A percentile compares a stretch with the other conserved stretches of the same genome.
These are phyloP conservation scores for Petunia axillaris DNA, from an alignment of 257 asterid species.

Conservation along the genomic window DNA sequence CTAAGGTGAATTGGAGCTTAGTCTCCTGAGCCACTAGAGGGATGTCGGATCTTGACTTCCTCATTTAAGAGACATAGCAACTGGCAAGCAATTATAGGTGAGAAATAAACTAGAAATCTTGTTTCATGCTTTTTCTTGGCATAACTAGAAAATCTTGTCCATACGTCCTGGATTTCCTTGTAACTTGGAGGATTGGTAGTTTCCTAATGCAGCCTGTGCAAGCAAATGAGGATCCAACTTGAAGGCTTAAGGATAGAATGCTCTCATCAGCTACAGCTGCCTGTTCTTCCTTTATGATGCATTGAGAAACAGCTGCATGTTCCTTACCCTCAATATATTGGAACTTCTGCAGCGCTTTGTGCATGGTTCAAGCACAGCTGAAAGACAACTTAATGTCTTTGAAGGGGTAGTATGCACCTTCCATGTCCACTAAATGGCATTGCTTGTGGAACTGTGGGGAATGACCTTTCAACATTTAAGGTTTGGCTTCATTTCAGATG, in stretches of 20 bases:
- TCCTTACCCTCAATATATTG: not conserved
- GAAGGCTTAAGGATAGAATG: not conserved
- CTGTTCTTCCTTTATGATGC: constrained; percentile 19
- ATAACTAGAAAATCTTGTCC: constrained; percentile 5
- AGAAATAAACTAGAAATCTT: constrained; percentile 8
- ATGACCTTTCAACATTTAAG: not conserved
- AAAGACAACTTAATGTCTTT: constrained; percentile 9
- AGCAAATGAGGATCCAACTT: constrained; percentile 13
- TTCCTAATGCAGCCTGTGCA: constrained; percentile 16
- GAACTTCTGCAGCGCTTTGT: not conserved
- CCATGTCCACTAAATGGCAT: not conserved
- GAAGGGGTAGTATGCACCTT: not conserved
- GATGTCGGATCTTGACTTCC: constrained; percentile 17
- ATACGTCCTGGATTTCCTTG: not conserved
- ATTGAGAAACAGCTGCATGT: constrained; percentile 19
- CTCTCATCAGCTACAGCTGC: not conserved
- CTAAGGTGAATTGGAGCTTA: constrained; percentile 32
- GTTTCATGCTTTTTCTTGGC: not conserved
- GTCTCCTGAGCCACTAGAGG: constrained; percentile 28
- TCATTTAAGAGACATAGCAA: constrained; percentile 9
- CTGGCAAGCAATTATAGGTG: constrained; percentile 22
- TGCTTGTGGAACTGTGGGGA: not conserved
- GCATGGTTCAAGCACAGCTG: constrained; percentile 11
- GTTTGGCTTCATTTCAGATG: constrained; percentile 2
- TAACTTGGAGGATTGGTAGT: not conserved